A percentile compares a stretch with the other conserved stretches of the same genome.
Conservation (phyloP, 768 basidiomycete genomes). For the Sistotremastrum suecicum region DNA sequence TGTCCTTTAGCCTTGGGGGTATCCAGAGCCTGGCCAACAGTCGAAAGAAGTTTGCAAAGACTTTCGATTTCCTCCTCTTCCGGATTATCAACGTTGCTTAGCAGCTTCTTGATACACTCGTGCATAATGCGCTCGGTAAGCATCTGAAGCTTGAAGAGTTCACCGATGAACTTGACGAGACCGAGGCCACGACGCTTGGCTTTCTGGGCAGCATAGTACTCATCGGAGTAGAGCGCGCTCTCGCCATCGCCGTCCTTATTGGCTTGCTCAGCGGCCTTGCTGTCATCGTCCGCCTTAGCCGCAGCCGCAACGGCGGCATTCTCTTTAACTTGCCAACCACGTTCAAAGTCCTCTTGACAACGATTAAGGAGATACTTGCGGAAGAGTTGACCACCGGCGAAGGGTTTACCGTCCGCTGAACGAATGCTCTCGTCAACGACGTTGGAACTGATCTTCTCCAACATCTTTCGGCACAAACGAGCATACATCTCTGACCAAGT, state of each 20-base stretch:
- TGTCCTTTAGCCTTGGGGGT: conserved; percentile 67
- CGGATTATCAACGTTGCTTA: conserved; percentile 86
- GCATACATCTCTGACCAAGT: conserved; percentile 98
- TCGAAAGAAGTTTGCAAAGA: conserved; percentile 82
- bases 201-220: conserved; percentile 93
- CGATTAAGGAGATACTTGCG: conserved; percentile 92
- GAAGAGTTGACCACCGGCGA: conserved; percentile 89
- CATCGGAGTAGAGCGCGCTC: conserved; percentile 78
- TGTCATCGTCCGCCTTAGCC: conserved; percentile 72
- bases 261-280: conserved; percentile 57
- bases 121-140: conserved; percentile 97
- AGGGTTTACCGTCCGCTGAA: conserved; percentile 72
- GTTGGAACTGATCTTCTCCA: conserved; percentile 79
- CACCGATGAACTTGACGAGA: conserved; percentile 95
- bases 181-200: conserved; percentile 95
- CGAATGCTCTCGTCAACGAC: conserved; percentile 83
- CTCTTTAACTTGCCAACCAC: conserved; percentile 86
- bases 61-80: conserved; percentile 98
- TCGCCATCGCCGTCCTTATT: conserved; percentile 42
- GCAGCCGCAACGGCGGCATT: conserved; percentile 77
- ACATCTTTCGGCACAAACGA: conserved; percentile 85
- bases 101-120: conserved; percentile 91
- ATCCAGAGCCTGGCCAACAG: conserved; percentile 77
- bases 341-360: conserved; percentile 96
- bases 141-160: conserved; percentile 98